A percentile compares a stretch with the other conserved stretches of the same genome.
Conservation (phyloP, 2,329 filamentous ascomycete species). For the Aschersonia sp. region DNA sequence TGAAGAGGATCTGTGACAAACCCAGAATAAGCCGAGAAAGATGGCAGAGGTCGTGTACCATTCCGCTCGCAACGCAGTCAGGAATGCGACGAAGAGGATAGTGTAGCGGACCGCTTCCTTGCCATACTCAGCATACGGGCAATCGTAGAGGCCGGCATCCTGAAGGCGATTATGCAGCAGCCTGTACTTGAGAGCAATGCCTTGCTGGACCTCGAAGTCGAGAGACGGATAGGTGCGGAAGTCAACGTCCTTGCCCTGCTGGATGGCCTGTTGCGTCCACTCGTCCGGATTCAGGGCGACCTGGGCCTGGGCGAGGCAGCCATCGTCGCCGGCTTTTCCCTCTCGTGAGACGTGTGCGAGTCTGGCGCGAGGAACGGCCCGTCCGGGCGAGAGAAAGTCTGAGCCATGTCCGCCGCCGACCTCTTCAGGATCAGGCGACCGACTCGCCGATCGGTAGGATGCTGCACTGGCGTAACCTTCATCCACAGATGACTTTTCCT, state of each 20-base stretch:
- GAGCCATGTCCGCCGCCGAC: background rate
- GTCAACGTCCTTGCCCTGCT: conserved; percentile 18
- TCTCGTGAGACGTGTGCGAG: background rate
- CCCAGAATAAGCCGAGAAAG: conserved; percentile 49
- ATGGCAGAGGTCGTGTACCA: conserved; percentile 45
- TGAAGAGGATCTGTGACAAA: conserved; percentile 11
- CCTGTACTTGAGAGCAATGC: conserved; percentile 41
- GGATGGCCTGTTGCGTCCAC: conserved; percentile 21
- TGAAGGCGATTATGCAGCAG: conserved; percentile 38
- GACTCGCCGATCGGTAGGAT: conserved; percentile 3
- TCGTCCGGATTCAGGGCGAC: conserved; percentile 8
- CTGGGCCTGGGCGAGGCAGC: background rate
- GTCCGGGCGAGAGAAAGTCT: conserved; percentile 1
- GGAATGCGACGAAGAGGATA: conserved; percentile 32
- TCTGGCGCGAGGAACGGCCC: background rate
- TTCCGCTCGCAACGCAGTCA: conserved; percentile 25
- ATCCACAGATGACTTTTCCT: conserved; percentile 5
- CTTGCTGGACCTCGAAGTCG: conserved; percentile 36
- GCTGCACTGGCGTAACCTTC: conserved; percentile 5
- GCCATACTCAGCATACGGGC: conserved; percentile 41
- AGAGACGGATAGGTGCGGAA: conserved; percentile 33
- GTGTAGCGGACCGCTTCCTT: conserved; percentile 42
- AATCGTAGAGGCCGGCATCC: conserved; percentile 42
- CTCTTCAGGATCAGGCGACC: conserved; percentile 1
- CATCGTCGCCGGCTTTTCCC: background rate